These are phyloP conservation scores for Piper longum DNA, from an alignment of 164 flowering plant genomes.

Conservation along the genomic window DNA sequence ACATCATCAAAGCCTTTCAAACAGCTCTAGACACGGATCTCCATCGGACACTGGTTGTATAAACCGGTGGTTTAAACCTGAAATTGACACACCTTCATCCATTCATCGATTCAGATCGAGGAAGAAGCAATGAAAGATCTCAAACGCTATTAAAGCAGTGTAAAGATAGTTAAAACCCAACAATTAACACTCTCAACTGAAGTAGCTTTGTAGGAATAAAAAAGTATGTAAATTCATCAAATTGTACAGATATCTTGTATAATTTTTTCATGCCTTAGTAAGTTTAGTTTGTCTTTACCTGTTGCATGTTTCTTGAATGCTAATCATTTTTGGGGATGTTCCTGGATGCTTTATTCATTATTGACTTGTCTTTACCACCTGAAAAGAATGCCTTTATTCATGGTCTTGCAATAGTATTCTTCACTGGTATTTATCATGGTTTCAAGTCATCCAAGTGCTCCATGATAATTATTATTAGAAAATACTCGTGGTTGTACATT, in stretches of 20 bases:
- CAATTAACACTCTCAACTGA: constrained; percentile 10
- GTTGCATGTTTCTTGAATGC: no score
- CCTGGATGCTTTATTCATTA: no score
- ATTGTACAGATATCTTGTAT: background rate
- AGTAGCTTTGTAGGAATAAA: background rate
- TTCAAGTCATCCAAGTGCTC: no score
- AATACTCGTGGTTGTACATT: no score
- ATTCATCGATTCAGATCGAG: constrained; percentile 96
- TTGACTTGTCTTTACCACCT: no score
- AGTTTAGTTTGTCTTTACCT: background rate
- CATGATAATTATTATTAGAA: no score
- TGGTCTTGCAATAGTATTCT: no score
- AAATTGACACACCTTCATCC: constrained; percentile 54
- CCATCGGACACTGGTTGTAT: constrained; percentile 61
- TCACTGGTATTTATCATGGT: no score
- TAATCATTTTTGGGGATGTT: no score
- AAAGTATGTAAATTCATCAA: background rate
- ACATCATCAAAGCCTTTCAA: constrained; percentile 41
- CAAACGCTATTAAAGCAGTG: constrained; percentile 81
- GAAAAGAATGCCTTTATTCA: no score
- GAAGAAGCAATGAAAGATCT: constrained; percentile 94
- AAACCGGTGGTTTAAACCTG: constrained; percentile 93
- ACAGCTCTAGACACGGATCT: constrained; percentile 78
- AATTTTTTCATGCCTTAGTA: no score
- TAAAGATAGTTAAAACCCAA: constrained; percentile 64